Percentiles rank a stretch among this genome's conserved stretches.
These are phyloP conservation scores for Penicillium hordei DNA, from an alignment of 2,329 filamentous ascomycete species.

Conservation along the genomic window DNA sequence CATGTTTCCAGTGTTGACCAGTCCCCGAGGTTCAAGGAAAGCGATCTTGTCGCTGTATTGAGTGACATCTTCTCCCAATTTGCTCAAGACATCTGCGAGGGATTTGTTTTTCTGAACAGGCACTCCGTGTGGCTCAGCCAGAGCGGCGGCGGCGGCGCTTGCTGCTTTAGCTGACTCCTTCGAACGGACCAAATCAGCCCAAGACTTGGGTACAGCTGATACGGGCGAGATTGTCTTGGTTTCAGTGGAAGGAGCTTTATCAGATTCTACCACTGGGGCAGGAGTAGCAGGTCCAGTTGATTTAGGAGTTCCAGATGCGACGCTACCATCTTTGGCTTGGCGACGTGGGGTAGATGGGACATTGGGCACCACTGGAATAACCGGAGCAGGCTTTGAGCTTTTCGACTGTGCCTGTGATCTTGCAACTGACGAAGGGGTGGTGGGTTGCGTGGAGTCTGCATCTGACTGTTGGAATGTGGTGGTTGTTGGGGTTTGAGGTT, in stretches of 20 bases:
- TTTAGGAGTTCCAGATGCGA: slow-evolving; percentile 39
- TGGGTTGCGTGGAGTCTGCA: slow-evolving; percentile 54
- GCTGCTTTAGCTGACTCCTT: slow-evolving; percentile 41
- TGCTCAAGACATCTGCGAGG: slow-evolving; percentile 72
- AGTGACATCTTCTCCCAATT: slow-evolving; percentile 66
- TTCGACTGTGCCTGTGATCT: slow-evolving; percentile 35
- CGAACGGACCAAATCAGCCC: slow-evolving; percentile 66
- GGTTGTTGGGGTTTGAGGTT: slow-evolving; percentile 58
- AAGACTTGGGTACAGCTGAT: slow-evolving; percentile 60
- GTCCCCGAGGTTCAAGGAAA: slow-evolving; percentile 86
- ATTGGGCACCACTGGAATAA: slow-evolving; percentile 49
- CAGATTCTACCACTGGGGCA: slow-evolving; percentile 5
- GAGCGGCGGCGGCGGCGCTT: slow-evolving; percentile 29
- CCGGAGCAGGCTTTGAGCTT: slow-evolving; percentile 40
- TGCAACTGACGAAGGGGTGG: slow-evolving; percentile 55
- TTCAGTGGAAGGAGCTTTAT: slow-evolving; percentile 10
- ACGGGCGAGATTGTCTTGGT: slow-evolving; percentile 42
- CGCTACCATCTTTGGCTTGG: slow-evolving; percentile 37
- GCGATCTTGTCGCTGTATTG: slow-evolving; percentile 62
- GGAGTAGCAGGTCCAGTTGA: slow-evolving; percentile 17
- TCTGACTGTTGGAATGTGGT: slow-evolving; percentile 61
- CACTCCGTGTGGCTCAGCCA: slow-evolving; percentile 41
- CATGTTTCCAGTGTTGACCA: slow-evolving; percentile 98
- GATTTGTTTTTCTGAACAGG: slow-evolving; percentile 57
- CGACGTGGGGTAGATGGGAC: slow-evolving; percentile 38